phyloP scores from a whole-genome alignment of 768 basidiomycete genomes.

The Naganishia randhawae region DNA sequence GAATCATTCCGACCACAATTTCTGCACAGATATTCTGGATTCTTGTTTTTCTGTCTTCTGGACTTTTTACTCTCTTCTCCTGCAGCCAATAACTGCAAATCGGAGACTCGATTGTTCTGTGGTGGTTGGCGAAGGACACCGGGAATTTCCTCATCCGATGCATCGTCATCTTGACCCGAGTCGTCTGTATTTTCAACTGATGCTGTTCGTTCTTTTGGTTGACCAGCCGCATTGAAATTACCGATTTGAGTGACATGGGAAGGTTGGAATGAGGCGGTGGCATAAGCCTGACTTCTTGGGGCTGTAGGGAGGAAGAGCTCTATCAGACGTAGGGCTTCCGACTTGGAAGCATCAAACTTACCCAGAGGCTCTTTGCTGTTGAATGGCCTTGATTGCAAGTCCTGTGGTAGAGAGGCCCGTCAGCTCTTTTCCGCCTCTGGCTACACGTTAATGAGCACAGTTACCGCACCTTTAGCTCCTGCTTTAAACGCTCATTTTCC shows the following conservation, averaged over 20 bases:
- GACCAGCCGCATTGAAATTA: slow-evolving; percentile 19
- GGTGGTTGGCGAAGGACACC: slow-evolving; percentile 8
- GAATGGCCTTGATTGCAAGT: slow-evolving; percentile 25
- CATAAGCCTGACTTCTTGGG: slow-evolving; percentile 15
- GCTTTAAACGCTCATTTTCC: slow-evolving; percentile 76
- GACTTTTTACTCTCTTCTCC: slow-evolving; percentile 32
- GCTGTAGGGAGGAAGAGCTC: not conserved
- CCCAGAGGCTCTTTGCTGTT: slow-evolving; percentile 16
- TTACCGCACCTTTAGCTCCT: slow-evolving; percentile 52
- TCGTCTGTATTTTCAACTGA: slow-evolving; percentile 11
- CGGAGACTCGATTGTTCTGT: slow-evolving; percentile 15
- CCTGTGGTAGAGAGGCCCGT: not conserved
- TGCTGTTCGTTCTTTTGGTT: slow-evolving; percentile 15
- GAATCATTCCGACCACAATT: slow-evolving; percentile 93
- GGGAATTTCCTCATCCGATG: slow-evolving; percentile 15
- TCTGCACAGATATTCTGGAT: slow-evolving; percentile 56
- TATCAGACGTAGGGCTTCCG: no score
- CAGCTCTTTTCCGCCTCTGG: not conserved
- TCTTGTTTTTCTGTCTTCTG: slow-evolving; percentile 31
- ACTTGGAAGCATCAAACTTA: not conserved
- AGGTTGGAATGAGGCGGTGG: slow-evolving; percentile 18
- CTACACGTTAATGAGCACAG: no score
- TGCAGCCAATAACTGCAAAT: slow-evolving; percentile 13
- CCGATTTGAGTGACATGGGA: slow-evolving; percentile 16
- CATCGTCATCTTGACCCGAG: slow-evolving; percentile 6